Evolutionary conservation across 306 rosid species (phyloP), one percentile per base, ranked within the genome.

Genomic region (Vachellia pachyceras): DNA sequence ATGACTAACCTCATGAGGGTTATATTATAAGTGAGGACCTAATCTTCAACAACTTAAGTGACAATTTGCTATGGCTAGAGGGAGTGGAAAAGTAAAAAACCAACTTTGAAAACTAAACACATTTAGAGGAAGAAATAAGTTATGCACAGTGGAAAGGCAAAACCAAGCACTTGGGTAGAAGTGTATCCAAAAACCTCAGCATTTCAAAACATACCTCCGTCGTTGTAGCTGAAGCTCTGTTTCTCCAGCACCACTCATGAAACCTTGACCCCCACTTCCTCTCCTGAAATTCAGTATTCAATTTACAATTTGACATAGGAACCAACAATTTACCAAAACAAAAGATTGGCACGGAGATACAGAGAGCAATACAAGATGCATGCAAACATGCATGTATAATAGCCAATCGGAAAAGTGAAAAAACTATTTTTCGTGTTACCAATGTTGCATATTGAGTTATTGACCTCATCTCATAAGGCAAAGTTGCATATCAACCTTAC

Each of bases 181-280:
- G 71, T 50, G 37, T 64, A 79, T 55, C 77, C 69, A 46, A 72
- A 84, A 81, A 80, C 68, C 71, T 73, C 15, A 71, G 77, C 47
- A 77, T 75, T 50, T 13, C 35, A 65, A n/a, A 40, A 57, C 58
- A 49, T 85, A 95, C 99, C 99, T 95, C 84, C 93, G 87, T 40
- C 97, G 88, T 82, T 95, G 98, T 84, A 95, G 99, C 77, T 95
- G 97, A 85, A 93, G 97, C 84, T 95, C 98, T 69, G 97, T 93
- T 89, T 95, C 98, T 90, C 98, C 98, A n/a, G 98, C 94, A 82
- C 99, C 98, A 77, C 99, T 90, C 55, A 90, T 86, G 86, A 95
- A 95, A 64, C 99, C 99, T 79, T 87, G 97, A 4, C 98, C 99
- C 41, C 98, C 99, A 60, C 92, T 86, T 82, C 98, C 98, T 90